Conservation (phyloP, 2,329 filamentous ascomycete genomes). For the Calonectria pteridis region DNA sequence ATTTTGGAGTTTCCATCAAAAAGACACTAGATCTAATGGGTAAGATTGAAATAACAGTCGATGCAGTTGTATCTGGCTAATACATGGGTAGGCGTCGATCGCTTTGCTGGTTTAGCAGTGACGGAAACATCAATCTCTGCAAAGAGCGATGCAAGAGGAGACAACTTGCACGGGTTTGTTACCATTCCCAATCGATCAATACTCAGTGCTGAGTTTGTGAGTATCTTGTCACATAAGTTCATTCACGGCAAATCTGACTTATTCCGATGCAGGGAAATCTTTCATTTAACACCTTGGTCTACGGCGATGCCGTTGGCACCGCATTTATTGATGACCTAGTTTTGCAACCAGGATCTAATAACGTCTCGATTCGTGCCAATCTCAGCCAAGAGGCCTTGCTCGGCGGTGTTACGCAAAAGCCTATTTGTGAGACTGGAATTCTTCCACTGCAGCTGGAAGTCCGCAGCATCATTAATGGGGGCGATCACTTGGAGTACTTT, state of each 20-base stretch:
- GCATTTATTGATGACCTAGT: not conserved
- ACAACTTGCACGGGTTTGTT: not conserved
- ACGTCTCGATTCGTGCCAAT: not conserved
- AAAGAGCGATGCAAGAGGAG: not conserved
- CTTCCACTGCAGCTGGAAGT: constrained; percentile 1
- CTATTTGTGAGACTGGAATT: constrained; percentile 3
- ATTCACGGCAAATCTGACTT: not conserved
- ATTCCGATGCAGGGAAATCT: not conserved
- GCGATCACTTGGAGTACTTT: not conserved
- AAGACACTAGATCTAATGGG: not conserved
- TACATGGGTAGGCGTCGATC: not conserved
- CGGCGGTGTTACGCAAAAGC: not conserved
- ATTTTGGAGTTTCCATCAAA: not conserved
- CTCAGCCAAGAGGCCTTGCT: not conserved
- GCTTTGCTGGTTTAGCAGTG: not conserved
- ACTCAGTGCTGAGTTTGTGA: not conserved
- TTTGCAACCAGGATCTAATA: not conserved
- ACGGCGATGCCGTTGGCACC: not conserved
- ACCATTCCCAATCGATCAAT: constrained; percentile 4
- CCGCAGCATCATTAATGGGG: not conserved
- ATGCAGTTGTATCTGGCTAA: not conserved
- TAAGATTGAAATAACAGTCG: not conserved
- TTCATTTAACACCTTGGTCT: not conserved
- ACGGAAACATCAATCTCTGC: not conserved
- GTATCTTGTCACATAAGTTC: not conserved